phyloP scores from a whole-genome alignment of 2,329 filamentous ascomycete genomes.

The Exophiala phaeomuriformis region DNA sequence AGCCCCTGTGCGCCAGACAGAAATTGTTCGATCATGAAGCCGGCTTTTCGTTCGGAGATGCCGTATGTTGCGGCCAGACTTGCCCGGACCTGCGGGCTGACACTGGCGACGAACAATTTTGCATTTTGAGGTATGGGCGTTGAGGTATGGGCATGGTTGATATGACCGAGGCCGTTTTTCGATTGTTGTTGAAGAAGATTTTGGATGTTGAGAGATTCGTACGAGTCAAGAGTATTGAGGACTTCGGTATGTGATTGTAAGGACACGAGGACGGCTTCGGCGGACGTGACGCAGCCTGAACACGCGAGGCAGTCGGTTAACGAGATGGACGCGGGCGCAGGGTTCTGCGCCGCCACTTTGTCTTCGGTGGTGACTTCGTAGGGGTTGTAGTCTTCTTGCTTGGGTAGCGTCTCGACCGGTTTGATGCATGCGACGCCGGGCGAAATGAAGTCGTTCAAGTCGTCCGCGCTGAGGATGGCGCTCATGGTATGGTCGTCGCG shows the following conservation, averaged over 20 bases:
- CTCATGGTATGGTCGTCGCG: constrained; percentile 56
- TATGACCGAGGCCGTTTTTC: constrained; percentile 24
- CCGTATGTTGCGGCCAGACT: constrained; percentile 80
- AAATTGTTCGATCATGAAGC: constrained; percentile 74
- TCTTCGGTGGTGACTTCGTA: constrained; percentile 95
- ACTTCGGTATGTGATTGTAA: constrained; percentile 92
- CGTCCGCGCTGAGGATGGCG: constrained; percentile 91
- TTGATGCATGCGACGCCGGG: constrained; percentile 98
- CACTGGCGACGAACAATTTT: constrained; percentile 81
- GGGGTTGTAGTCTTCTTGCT: constrained; percentile 44
- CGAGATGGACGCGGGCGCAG: constrained; percentile 79
- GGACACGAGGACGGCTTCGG: constrained; percentile 92
- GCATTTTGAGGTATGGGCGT: constrained; percentile 47
- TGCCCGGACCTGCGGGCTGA: constrained; percentile 84
- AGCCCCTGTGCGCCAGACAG: constrained; percentile 65
- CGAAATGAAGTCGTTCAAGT: constrained; percentile 98
- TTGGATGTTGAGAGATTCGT: constrained; percentile 37
- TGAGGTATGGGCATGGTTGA: constrained; percentile 29
- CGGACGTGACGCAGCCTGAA: constrained; percentile 94
- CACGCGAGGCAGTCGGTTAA: constrained; percentile 96
- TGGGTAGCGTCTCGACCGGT: constrained; percentile 83
- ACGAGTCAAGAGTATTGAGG: constrained; percentile 66
- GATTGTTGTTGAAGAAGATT: constrained; percentile 34
- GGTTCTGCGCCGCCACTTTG: constrained; percentile 52
- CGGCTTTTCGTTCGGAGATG: constrained; percentile 64